Evolutionary conservation across 805 yeast genomes (phyloP).

Genomic region (Candida sithepensis): DNA sequence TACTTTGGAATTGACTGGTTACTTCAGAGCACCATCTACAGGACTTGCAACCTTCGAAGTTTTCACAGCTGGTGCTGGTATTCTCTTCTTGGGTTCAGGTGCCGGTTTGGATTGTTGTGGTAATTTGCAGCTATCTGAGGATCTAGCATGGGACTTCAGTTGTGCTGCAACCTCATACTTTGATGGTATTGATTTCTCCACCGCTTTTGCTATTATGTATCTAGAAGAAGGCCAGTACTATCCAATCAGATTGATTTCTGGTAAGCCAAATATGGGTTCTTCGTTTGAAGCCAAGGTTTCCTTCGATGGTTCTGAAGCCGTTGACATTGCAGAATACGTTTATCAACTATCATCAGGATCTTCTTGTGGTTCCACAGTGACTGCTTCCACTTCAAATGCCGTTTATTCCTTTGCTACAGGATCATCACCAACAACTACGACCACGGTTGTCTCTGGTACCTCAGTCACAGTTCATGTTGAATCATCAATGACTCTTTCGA

Average conservation of each 20-base stretch:
- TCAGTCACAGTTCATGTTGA: neutral
- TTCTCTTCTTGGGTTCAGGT: neutral
- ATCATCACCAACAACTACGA: neutral
- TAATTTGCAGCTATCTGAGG: neutral
- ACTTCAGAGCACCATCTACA: neutral
- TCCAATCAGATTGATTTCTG: neutral
- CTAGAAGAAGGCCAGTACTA: neutral
- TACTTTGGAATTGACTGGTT: neutral
- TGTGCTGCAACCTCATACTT: neutral
- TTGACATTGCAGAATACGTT: neutral
- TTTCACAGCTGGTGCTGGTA: neutral
- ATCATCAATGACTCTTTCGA: neutral
- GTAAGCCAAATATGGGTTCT: neutral
- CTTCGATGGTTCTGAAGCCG: neutral
- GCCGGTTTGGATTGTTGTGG: slow-evolving; percentile 1
- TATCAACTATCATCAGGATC: neutral
- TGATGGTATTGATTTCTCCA: neutral
- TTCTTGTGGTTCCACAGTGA: neutral
- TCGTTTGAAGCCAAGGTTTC: neutral
- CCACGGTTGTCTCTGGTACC: neutral
- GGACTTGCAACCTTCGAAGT: neutral
- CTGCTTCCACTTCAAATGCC: neutral
- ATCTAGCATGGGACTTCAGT: neutral
- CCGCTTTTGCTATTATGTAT: neutral
- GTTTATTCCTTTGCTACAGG: neutral